phyloP scores from a whole-genome alignment of 805 yeast genomes.

The Scheffersomyces ergatensis region DNA sequence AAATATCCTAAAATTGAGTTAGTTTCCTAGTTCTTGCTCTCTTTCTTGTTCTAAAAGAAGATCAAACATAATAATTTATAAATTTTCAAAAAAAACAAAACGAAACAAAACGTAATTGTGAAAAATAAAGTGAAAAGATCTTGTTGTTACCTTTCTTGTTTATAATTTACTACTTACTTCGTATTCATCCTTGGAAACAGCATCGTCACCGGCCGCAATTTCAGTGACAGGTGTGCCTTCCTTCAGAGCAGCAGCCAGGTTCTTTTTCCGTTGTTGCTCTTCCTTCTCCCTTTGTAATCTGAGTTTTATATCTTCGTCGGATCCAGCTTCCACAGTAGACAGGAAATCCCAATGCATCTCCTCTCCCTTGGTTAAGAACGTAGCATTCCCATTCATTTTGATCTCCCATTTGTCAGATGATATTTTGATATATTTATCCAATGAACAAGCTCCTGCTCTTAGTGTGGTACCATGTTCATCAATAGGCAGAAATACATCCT shows the following conservation, averaged over 20 bases:
- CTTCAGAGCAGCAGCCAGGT: conserved; percentile 17
- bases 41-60: neutral
- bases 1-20: conserved; percentile 25
- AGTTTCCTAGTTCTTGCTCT: too few relatives aligned
- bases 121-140: neutral
- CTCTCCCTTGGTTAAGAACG: conserved; percentile 72
- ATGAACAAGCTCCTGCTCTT: conserved; percentile 81
- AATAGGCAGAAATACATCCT: conserved; percentile 49
- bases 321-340: conserved; percentile 79
- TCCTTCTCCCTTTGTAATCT: conserved; percentile 26
- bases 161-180: conserved; percentile 18
- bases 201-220: conserved; percentile 11
- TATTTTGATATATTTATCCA: conserved; percentile 54
- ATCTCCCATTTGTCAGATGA: conserved; percentile 52
- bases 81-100: conserved; percentile 1
- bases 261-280: conserved; percentile 2
- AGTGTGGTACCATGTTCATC: conserved; percentile 39
- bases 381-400: conserved; percentile 69
- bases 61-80: conserved; percentile 1
- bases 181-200: conserved; percentile 14
- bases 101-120: neutral
- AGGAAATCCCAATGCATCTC: conserved; percentile 94
- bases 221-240: conserved; percentile 18
- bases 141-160: neutral
- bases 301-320: conserved; percentile 76